Evolutionary conservation across 371 early-diverging fungal genomes (phyloP).

Genomic region (Mucor circinelloides): DNA sequence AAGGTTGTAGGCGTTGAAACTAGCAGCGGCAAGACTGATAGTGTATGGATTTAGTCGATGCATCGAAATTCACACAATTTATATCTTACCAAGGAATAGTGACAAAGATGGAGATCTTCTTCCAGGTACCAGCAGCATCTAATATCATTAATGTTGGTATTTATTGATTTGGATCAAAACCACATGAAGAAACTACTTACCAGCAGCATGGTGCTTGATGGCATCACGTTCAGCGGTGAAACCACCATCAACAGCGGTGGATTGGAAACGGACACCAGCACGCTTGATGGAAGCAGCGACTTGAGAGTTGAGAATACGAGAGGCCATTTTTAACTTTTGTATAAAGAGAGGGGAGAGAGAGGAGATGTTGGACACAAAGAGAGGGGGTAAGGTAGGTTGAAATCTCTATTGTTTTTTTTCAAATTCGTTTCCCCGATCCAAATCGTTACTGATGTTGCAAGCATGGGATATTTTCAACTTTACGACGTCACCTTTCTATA

Average conservation of each 20-base stretch:
- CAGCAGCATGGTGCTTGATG: conserved; percentile 48
- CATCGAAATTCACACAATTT: neutral
- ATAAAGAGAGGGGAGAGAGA: conserved; percentile 4
- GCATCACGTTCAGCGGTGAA: conserved; percentile 48
- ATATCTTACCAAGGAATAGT: conserved; percentile 46
- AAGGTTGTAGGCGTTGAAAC: conserved; percentile 50
- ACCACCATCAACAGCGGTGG: conserved; percentile 28
- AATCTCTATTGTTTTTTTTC: neutral
- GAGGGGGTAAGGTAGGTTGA: neutral
- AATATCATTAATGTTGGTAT: neutral
- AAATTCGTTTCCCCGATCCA: neutral
- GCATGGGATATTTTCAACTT: neutral
- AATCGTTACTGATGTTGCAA: conserved; percentile 1
- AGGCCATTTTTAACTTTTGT: conserved; percentile 17
- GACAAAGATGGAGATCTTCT: conserved; percentile 54
- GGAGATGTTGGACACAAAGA: neutral
- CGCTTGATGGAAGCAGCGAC: conserved; percentile 39
- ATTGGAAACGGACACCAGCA: conserved; percentile 46
- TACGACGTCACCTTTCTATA: neutral
- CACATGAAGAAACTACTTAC: conserved; percentile 21
- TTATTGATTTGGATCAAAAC: neutral
- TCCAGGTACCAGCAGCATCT: conserved; percentile 55
- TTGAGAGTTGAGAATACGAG: conserved; percentile 31
- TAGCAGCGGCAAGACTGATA: conserved; percentile 44
- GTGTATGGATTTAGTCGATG: neutral